Conservation (phyloP, 2,329 filamentous ascomycete genomes). For the Didymella keratinophila region DNA sequence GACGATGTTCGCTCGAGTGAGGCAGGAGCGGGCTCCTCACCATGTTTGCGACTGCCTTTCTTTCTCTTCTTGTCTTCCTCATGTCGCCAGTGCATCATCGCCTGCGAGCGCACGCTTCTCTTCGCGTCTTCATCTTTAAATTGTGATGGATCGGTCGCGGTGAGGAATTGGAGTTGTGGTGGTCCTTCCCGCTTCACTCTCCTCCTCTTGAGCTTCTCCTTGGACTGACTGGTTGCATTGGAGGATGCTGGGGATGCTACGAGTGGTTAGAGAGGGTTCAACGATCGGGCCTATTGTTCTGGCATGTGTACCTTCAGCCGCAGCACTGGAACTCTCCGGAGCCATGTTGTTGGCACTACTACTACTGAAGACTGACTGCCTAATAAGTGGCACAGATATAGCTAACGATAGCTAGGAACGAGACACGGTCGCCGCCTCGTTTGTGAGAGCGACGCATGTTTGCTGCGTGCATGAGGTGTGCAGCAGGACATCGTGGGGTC, state of each 20-base stretch:
- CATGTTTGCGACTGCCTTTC: conserved; percentile 6
- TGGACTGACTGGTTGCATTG: conserved; percentile 5
- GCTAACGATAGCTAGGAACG: conserved; percentile 1
- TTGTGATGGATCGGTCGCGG: conserved; percentile 39
- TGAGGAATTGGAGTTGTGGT: conserved; percentile 43
- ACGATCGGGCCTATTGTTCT: conserved; percentile 5
- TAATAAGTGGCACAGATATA: conserved; percentile 1
- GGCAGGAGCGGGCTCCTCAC: neutral
- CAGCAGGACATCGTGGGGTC: conserved; percentile 4
- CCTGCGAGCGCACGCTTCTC: conserved; percentile 44
- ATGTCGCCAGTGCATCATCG: conserved; percentile 44
- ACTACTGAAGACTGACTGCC: neutral
- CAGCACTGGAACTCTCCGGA: conserved; percentile 1
- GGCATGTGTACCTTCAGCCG: conserved; percentile 9
- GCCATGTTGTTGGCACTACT: conserved; percentile 14
- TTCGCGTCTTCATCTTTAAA: conserved; percentile 41
- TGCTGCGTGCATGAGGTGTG: conserved; percentile 2
- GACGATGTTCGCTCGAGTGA: neutral
- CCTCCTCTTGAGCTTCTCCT: conserved; percentile 23
- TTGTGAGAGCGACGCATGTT: conserved; percentile 9
- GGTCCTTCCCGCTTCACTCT: conserved; percentile 36
- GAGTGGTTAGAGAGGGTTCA: conserved; percentile 4
- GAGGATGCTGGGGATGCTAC: neutral
- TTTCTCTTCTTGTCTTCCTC: conserved; percentile 21
- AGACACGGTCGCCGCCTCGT: neutral